phyloP scores from a whole-genome alignment of 2,329 filamentous ascomycete species.

The Colletotrichum sp. region DNA sequence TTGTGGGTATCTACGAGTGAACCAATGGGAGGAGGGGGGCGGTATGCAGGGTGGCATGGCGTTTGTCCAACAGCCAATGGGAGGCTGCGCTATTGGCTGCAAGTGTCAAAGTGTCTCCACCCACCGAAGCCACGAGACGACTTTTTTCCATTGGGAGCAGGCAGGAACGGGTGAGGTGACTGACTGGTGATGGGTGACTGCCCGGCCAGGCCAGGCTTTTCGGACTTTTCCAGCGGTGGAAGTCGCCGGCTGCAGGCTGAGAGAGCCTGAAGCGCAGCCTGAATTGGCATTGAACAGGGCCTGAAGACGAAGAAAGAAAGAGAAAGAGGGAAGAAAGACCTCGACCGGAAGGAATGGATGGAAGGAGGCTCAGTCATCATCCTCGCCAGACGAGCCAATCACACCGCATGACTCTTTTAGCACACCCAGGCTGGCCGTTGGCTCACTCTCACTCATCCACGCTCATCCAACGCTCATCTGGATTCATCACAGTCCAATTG shows the following conservation, averaged over 20 bases:
- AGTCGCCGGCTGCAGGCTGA: not conserved
- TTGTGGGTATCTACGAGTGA: not conserved
- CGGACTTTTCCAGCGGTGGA: not conserved
- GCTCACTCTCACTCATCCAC: not conserved
- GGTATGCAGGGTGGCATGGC: not conserved
- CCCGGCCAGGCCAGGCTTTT: not conserved
- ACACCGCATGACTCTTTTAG: not conserved
- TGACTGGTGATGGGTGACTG: not conserved
- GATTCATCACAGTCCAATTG: not conserved
- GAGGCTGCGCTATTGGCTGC: not conserved
- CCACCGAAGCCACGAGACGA: constrained; percentile 18
- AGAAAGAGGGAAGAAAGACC: not conserved
- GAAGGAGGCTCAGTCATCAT: not conserved
- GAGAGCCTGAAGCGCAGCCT: not conserved
- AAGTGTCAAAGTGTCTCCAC: constrained; percentile 4
- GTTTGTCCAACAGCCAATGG: not conserved
- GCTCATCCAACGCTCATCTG: not conserved
- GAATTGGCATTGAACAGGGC: not conserved
- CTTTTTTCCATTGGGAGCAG: not conserved
- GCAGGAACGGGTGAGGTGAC: not conserved
- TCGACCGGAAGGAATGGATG: not conserved
- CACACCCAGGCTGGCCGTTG: not conserved
- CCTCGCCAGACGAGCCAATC: not conserved
- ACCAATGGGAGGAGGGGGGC: not conserved
- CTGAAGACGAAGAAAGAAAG: not conserved